These are phyloP conservation scores for Santalum album DNA, from an alignment of 164 flowering plant species.

Conservation along the genomic window DNA sequence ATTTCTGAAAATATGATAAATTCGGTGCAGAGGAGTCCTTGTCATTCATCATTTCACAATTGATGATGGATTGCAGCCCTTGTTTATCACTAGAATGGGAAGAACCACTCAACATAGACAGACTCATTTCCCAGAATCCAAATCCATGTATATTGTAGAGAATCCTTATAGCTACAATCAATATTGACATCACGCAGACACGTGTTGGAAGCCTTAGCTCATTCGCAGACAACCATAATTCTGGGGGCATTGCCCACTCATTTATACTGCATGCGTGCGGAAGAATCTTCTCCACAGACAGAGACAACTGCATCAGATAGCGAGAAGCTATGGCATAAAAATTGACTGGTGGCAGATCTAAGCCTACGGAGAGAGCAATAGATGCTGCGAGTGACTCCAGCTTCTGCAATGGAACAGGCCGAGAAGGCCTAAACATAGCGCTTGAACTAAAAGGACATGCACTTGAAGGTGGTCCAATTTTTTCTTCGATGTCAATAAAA, in stretches of 20 bases:
- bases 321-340: slow-evolving; percentile 58
- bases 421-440: slow-evolving; percentile 59
- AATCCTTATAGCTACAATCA: slow-evolving; percentile 68
- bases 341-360: slow-evolving; percentile 80
- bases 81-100: slow-evolving; percentile 6
- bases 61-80: not conserved
- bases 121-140: slow-evolving; percentile 57
- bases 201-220: slow-evolving; percentile 62
- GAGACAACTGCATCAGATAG: slow-evolving; percentile 49
- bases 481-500: slow-evolving; percentile 49
- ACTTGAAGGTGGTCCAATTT: slow-evolving; percentile 31
- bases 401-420: slow-evolving; percentile 35
- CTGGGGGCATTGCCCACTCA: slow-evolving; percentile 88
- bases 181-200: slow-evolving; percentile 67
- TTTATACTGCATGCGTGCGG: slow-evolving; percentile 45
- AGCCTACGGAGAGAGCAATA: slow-evolving; percentile 52
- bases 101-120: slow-evolving; percentile 18
- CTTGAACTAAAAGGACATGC: slow-evolving; percentile 55
- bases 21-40: slow-evolving; percentile 4
- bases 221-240: slow-evolving; percentile 57
- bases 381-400: slow-evolving; percentile 62
- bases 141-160: slow-evolving; percentile 65
- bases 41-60: slow-evolving; percentile 3
- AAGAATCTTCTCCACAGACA: slow-evolving; percentile 57
- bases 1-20: slow-evolving; percentile 15